Percentiles rank a stretch among this genome's conserved stretches.
Conservation (phyloP, 495 filamentous ascomycete genomes). For the Penicillium argentinense region DNA sequence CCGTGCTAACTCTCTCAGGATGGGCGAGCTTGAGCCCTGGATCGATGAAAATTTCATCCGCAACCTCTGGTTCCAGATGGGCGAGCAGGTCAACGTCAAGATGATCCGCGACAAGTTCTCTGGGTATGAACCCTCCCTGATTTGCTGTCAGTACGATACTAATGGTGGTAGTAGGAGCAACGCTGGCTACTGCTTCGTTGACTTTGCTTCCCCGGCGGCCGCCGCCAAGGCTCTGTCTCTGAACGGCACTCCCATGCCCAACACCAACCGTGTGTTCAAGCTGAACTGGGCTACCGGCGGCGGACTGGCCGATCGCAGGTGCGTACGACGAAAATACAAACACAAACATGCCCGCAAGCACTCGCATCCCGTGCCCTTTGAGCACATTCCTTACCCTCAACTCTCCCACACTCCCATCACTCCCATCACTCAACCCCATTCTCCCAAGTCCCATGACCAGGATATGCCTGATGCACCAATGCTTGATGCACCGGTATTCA, state of each 20-base stretch:
- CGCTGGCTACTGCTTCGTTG: constrained; percentile 98
- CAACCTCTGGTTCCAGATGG: constrained; percentile 86
- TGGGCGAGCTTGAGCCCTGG: constrained; percentile 99
- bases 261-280: constrained; percentile 94
- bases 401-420: too few relatives aligned
- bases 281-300: constrained; percentile 99
- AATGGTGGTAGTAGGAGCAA: constrained; percentile 71
- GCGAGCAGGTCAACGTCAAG: constrained; percentile 95
- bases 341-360: too few relatives aligned
- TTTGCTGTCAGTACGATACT: constrained; percentile 30
- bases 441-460: too few relatives aligned
- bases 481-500: too few relatives aligned
- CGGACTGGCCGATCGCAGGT: constrained; percentile 91
- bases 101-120: constrained; percentile 99
- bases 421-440: too few relatives aligned
- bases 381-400: too few relatives aligned
- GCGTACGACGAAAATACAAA: too few relatives aligned
- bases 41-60: constrained; percentile 99
- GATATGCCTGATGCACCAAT: too few relatives aligned
- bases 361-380: too few relatives aligned
- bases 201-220: constrained; percentile 80
- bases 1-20: constrained; percentile 58
- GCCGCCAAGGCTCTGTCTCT: constrained; percentile 86
- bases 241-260: constrained; percentile 90
- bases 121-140: constrained; percentile 63